Base-by-base conservation (phyloP, 257 asterid genomes). In the Buddleja alternifolia region DNA sequence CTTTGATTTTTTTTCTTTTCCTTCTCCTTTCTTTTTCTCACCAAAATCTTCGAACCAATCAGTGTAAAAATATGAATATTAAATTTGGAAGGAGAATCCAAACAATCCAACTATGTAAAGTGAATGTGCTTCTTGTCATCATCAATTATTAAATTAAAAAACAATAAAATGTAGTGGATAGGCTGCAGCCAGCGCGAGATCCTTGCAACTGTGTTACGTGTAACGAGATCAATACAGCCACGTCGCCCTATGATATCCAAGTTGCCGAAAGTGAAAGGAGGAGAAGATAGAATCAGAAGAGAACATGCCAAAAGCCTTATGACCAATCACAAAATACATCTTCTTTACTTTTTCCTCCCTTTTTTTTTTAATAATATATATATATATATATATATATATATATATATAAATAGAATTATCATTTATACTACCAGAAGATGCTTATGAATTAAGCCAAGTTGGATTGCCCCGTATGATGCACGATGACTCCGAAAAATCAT, bases 211-310 rank as follows among this genome's bases (percentile, higher is more conserved):
- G 2, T 48, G 81, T 64, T 74, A 78, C 78, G 75, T 81, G 89
- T 62, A 61, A 29, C 4, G 60, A 21, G 9, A 62, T 37, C 69
- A 72, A 71, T 62, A 29, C 39, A 73, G 70, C 75, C 73, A 80
- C 75, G 67, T 70, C 41, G 34, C 36, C 76, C 25, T 36, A 24
- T 44, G 53, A 36, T 51, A 69, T 67, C 64, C 63, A 48, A 47
- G 17, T 7, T 2, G 84, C 85, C 80, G 85, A 80, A 80, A 80
- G 85, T 73, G 74, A 63, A 40, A 62, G 70, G 23, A 24, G 34
- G 10, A 24, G 64, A 70, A 54, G 69, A 67, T 25, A 42, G 68
- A 69, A 29, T 17, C 25, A 54, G 47, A 17, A 25, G 61, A 50
- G 65, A 83, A 77, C 76, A 78, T 66, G 85, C 64, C 53, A 41